Conservation (phyloP, 805 yeast species). For the Metahyphopichia silvanorum region DNA sequence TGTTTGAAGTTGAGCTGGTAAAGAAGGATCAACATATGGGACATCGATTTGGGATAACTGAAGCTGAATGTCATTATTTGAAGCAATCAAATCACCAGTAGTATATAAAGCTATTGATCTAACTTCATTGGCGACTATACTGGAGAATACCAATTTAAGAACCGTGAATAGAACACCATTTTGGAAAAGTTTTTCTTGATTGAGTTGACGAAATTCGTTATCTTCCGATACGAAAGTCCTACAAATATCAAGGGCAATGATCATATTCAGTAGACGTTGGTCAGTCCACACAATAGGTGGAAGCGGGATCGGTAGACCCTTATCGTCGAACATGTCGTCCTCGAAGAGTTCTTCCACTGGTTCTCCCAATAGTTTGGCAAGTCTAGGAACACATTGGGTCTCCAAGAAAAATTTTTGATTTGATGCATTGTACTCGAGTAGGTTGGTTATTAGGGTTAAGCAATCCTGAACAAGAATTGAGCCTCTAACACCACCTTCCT, state of each 20-base stretch:
- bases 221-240: slow-evolving; percentile 69
- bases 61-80: slow-evolving; percentile 64
- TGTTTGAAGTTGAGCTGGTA: slow-evolving; percentile 41
- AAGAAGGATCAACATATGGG: slow-evolving; percentile 80
- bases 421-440: slow-evolving; percentile 78
- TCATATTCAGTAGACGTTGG: slow-evolving; percentile 66
- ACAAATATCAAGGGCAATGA: slow-evolving; percentile 67
- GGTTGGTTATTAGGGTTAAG: slow-evolving; percentile 65
- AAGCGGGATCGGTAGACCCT: slow-evolving; percentile 8
- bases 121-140: slow-evolving; percentile 59
- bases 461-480: slow-evolving; percentile 91
- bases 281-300: slow-evolving; percentile 68
- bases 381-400: slow-evolving; percentile 69
- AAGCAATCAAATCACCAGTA: slow-evolving; percentile 71
- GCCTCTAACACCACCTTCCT: slow-evolving; percentile 88
- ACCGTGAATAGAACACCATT: slow-evolving; percentile 65
- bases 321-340: slow-evolving; percentile 12
- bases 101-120: slow-evolving; percentile 69
- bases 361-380: slow-evolving; percentile 61
- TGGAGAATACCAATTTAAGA: slow-evolving; percentile 67
- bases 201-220: slow-evolving; percentile 55
- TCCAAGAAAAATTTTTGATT: slow-evolving; percentile 89
- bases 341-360: slow-evolving; percentile 46
- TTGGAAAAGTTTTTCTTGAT: slow-evolving; percentile 59
- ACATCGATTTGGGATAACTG: slow-evolving; percentile 82